Evolutionary conservation across 2,329 filamentous ascomycete species (phyloP), one percentile per base, ranked within the genome.

Genomic region (Massarina eburnea): DNA sequence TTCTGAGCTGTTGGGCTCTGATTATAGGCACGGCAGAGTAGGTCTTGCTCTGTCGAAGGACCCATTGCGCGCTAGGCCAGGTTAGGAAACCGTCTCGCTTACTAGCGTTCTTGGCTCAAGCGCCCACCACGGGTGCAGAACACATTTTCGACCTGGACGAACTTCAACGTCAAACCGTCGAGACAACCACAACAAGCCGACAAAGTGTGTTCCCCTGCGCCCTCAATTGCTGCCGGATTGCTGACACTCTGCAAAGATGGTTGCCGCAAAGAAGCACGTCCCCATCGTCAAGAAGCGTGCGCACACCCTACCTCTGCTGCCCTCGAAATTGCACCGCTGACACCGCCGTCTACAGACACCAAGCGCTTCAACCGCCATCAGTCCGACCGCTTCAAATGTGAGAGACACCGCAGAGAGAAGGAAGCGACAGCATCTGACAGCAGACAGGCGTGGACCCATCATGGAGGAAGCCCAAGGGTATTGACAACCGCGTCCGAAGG

Each of bases 381-480:
- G 86, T 89, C 84, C 78, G 94, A 97, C 80, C 86, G 86, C 75
- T 99, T 95, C 83, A 96, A 86, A 81, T 86, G 94, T 68, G 60
- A 64, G 65, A 57, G 41, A 54, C 27, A 41, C 50, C 19, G 14
- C 18, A 12, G 38, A 39, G 34, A 40, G 38, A 53, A 40, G 34
- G 30, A 18, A 48, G n/a, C 8, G 30, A 36, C 47, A 50, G 51
- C 43, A 47, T 52, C 59, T 68, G 64, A 68, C 61, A 58, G 18
- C 53, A 54, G 53, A 61, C 42, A 67, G 66, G 66, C 75, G 86
- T 97, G 66, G 86, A 82, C 73, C 75, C 88, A 65, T 86, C 84
- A 83, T 99, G 94, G 94, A 88, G 94, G 80, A 99, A 97, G 85
- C 94, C 94, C 67, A 99, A 99, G 89, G 94, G 94, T 90, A 99